Base-by-base conservation (phyloP, 2,329 filamentous ascomycete species). In the Penicillium sp. region DNA sequence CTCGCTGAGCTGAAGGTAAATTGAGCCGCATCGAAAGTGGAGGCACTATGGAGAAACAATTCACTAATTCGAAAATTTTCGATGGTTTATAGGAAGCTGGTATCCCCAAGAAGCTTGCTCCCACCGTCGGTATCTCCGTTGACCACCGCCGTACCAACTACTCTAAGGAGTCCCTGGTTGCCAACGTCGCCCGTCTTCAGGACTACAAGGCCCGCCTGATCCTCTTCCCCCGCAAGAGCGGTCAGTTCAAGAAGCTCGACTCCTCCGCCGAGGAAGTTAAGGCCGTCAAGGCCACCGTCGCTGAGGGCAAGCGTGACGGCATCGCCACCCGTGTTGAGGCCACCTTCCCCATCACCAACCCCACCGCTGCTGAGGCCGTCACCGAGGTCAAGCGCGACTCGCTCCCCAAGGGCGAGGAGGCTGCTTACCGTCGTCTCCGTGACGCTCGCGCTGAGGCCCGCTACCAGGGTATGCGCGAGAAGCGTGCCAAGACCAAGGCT, bases 101-200 rank as follows among this genome's bases (percentile, higher is more conserved):
- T 69, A 94, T 98, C 72, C 83, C 91, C 77, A 88, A 88, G 78
- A 90, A 89, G 75, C 82, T 94, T 67, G 93, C 93, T 66, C 83
- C 85, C 69, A 97, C 93, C 74, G 87, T 98, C 78, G 93, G 93
- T 76, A 97, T 98, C 77, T 75, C 88, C 63, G 91, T 98, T 78
- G 93, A 98, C 77, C 80, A 83, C 76, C 91, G 93, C 79, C 91
- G 93, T 76, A 84, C 88, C 79, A 98, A 97, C 83, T 85, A 95
- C 70, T 93, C 85, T 71, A 88, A 94, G 80, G 93, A 97, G 83
- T 87, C 86, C 62, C 85, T 97, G 68, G 81, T 88, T 74, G 81
- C 81, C 81, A 98, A 98, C 78, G 91, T 98, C 67, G 87, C 87
- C 75, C 93, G 93, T 72, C 88, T 98, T 72, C 90, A 96, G 83